These are phyloP conservation scores for Didymella exigua DNA, from an alignment of 2,329 filamentous ascomycete species.

Conservation along the genomic window DNA sequence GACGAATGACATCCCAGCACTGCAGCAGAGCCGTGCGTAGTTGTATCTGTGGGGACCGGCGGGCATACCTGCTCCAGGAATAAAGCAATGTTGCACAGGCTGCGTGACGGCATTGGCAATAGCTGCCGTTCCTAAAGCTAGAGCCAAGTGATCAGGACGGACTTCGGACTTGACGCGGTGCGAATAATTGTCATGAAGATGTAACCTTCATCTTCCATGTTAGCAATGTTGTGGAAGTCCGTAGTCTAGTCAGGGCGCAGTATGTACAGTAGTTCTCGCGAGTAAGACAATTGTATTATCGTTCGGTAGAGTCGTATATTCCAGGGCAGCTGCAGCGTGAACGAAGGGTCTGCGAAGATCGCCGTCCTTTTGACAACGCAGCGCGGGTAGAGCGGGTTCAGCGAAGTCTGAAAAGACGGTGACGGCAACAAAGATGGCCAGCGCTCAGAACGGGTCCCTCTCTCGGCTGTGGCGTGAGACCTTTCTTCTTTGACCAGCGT, in stretches of 20 bases:
- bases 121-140: slow-evolving; percentile 4
- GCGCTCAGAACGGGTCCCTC: slow-evolving; percentile 10
- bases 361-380: slow-evolving; percentile 8
- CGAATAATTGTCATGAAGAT: neutral
- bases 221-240: slow-evolving; percentile 1
- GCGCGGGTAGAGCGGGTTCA: slow-evolving; percentile 17
- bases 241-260: neutral
- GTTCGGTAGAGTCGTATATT: slow-evolving; percentile 15
- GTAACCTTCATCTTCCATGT: neutral
- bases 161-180: slow-evolving; percentile 11
- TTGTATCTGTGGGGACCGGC: slow-evolving; percentile 17
- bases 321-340: neutral
- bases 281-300: slow-evolving; percentile 1
- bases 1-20: slow-evolving; percentile 13
- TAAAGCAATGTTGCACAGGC: slow-evolving; percentile 16
- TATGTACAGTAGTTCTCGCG: neutral
- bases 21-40: slow-evolving; percentile 11
- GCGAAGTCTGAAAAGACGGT: slow-evolving; percentile 20
- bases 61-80: slow-evolving; percentile 15
- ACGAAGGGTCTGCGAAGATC: slow-evolving; percentile 15
- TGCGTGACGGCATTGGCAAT: slow-evolving; percentile 14
- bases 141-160: slow-evolving; percentile 8
- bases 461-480: slow-evolving; percentile 19
- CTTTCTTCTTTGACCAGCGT: slow-evolving; percentile 9
- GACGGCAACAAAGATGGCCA: slow-evolving; percentile 12